Evolutionary conservation across 2,329 filamentous ascomycete genomes (phyloP).

Genomic region (Penicillium psychrosexuale): DNA sequence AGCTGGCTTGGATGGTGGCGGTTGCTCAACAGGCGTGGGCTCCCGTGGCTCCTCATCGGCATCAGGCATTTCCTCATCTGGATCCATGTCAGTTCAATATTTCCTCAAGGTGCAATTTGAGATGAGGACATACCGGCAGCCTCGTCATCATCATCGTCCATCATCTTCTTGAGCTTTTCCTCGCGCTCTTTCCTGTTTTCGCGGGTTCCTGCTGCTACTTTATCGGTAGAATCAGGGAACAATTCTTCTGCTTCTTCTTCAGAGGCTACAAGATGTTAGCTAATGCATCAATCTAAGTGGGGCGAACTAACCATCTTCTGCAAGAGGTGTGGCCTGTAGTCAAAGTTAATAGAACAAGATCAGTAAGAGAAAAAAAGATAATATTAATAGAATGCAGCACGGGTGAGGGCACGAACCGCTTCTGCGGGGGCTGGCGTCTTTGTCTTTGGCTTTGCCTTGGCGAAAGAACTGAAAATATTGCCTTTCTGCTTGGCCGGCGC

Average conservation of each 20-base stretch:
- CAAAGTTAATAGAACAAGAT: not conserved
- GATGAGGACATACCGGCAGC: conserved; percentile 31
- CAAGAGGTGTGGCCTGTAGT: not conserved
- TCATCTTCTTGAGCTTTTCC: conserved; percentile 67
- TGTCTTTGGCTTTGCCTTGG: conserved; percentile 62
- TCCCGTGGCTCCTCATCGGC: conserved; percentile 44
- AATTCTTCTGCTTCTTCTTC: conserved; percentile 56
- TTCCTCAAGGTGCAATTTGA: conserved; percentile 32
- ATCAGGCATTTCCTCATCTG: conserved; percentile 59
- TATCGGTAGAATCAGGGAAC: conserved; percentile 42
- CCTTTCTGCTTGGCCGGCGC: conserved; percentile 57
- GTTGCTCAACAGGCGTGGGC: conserved; percentile 36
- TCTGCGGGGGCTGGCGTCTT: conserved; percentile 44
- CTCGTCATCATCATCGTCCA: conserved; percentile 59
- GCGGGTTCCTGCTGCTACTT: conserved; percentile 36
- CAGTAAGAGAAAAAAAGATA: not conserved
- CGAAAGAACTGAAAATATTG: conserved; percentile 76
- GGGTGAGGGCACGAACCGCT: conserved; percentile 19
- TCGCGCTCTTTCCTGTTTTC: conserved; percentile 61
- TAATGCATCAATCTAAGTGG: not conserved
- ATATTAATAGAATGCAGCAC: not conserved
- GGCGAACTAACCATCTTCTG: conserved; percentile 49
- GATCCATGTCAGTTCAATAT: conserved; percentile 18
- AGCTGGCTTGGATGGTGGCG: conserved; percentile 43
- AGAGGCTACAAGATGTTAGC: conserved; percentile 47